Base-by-base conservation (phyloP, 495 filamentous ascomycete genomes). In the Podospora pseudocomata region DNA sequence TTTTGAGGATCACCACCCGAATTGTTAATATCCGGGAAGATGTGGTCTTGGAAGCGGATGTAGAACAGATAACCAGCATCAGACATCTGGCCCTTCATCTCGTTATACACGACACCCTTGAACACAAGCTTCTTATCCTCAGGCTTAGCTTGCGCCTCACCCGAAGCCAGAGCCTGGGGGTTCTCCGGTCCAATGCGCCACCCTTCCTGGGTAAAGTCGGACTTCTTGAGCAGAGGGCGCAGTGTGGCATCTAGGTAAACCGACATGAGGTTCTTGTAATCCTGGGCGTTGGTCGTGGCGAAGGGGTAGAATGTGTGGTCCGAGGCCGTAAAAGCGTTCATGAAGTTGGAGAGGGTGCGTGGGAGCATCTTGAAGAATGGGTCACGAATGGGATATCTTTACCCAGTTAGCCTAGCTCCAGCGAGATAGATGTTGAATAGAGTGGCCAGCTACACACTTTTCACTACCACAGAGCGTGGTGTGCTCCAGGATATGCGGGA, bases 321-420 rank as follows among this genome's bases (percentile, higher is more conserved):
- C 23, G 92, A 89, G 39, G 92, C 91, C 49, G 95, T 99, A 73
- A 98, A 96, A 58, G 95, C 95, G 76, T 99, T 99, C 95, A 99
- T 99, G 75, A 97, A 98, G 77, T 97, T 99, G 55, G 95, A 97
- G 3, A 99, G 87, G 27, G 95, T 97, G 61, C 95, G 89, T 16
- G 94, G 96, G 30, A 99, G 87, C 95, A 99, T 99, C 85, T 98
- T 99, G 82, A 99, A 98, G 83, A 99, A 99, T 0, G 95, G 95
- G 78, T 99, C 95, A 65, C 95, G 90, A 69, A 99, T 91, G 19
- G 95, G 96, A 79, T 94, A 97, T 77, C 92, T 96, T 58, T 58
- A 5, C 55, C 55, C 18, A 58, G 63, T 60, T 69, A 28, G 7
- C 15, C 16, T 15, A 26, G 55, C n/a, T 26, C 11, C n/a, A 26